Evolutionary conservation across 768 basidiomycete species (phyloP).

Genomic region (Pleurotus cornucopiae): DNA sequence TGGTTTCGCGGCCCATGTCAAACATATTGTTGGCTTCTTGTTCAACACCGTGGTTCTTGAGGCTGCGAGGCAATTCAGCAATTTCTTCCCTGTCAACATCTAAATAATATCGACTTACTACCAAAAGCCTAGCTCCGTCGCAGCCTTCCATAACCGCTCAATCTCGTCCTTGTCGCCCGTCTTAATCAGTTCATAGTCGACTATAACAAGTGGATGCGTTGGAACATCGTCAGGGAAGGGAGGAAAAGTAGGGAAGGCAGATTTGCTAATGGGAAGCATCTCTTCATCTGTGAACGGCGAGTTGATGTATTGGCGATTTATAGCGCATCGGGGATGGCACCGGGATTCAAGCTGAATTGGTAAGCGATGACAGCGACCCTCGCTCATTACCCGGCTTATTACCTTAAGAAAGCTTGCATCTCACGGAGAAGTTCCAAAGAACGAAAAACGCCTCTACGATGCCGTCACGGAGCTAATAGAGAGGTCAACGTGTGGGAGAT

Average conservation of each 20-base stretch:
- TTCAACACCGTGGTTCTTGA: slow-evolving; percentile 54
- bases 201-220: slow-evolving; percentile 32
- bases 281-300: too few species aligned
- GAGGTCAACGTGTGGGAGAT: too few species aligned
- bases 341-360: too few species aligned
- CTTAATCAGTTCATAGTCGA: slow-evolving; percentile 31
- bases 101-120: slow-evolving; percentile 26
- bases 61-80: slow-evolving; percentile 20
- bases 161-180: slow-evolving; percentile 25
- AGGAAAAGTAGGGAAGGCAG: slow-evolving; percentile 10
- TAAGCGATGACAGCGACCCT: too few species aligned
- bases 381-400: too few species aligned
- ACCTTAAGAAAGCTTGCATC: too few species aligned
- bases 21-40: slow-evolving; percentile 49
- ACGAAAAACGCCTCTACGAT: too few species aligned
- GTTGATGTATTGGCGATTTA: too few species aligned
- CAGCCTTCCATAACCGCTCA: slow-evolving; percentile 31
- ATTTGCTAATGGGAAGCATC: background rate
- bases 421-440: too few species aligned
- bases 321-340: too few species aligned
- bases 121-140: slow-evolving; percentile 38
- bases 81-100: background rate
- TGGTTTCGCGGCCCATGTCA: slow-evolving; percentile 48
- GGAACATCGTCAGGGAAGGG: slow-evolving; percentile 35
- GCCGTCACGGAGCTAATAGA: too few species aligned